Evolutionary conservation across 257 asterid species (phyloP).

Genomic region (Solanum acaule): DNA sequence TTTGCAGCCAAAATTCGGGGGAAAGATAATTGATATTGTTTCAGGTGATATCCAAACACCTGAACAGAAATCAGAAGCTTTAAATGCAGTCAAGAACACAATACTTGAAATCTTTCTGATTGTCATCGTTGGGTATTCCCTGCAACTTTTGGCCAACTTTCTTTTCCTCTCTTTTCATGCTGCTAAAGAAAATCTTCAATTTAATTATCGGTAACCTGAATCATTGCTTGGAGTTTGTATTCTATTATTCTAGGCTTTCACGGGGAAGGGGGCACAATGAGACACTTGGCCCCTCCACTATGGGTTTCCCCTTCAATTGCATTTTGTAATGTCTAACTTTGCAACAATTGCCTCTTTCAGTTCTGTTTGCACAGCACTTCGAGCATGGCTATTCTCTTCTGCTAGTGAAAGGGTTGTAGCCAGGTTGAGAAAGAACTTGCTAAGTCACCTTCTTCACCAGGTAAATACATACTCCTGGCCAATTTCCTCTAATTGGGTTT

Average conservation of each 20-base stretch:
- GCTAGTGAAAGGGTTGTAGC: conserved; percentile 82
- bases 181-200: not conserved
- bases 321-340: not conserved
- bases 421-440: conserved; percentile 49
- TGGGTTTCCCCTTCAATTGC: not conserved
- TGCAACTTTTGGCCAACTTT: not conserved
- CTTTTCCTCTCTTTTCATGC: not conserved
- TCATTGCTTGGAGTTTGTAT: not conserved
- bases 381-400: conserved; percentile 71
- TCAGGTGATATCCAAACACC: conserved; percentile 52
- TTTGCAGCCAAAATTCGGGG: conserved; percentile 73
- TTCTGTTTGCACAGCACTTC: conserved; percentile 56
- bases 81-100: conserved; percentile 49
- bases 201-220: not conserved
- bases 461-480: conserved; percentile 26
- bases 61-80: conserved; percentile 59
- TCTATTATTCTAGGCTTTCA: not conserved
- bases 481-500: not conserved
- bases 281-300: not conserved
- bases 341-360: conserved; percentile 31
- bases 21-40: conserved; percentile 66
- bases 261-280: not conserved
- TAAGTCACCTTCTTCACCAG: conserved; percentile 63
- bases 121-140: conserved; percentile 57
- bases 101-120: conserved; percentile 45